phyloP scores from a whole-genome alignment of 495 filamentous ascomycete species.

The Aspergillus avenaceus region DNA sequence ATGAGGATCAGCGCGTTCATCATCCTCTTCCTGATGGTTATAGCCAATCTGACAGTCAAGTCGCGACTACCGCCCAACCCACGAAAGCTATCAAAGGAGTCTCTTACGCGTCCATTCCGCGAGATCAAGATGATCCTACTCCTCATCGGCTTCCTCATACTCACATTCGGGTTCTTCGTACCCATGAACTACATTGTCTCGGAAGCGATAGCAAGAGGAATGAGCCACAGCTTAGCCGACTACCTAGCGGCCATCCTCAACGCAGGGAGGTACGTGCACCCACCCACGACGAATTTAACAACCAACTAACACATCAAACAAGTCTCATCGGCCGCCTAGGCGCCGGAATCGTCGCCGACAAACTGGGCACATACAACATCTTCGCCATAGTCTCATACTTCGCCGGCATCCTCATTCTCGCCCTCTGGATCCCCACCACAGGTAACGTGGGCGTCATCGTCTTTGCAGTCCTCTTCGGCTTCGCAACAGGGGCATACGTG shows the following conservation, averaged over 20 bases:
- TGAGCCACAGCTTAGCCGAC: constrained; percentile 51
- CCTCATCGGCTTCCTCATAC: constrained; percentile 52
- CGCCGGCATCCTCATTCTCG: neutral
- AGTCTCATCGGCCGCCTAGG: constrained; percentile 31
- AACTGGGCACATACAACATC: neutral
- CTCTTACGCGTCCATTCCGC: constrained; percentile 57
- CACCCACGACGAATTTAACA: no score
- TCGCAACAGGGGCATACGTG: neutral
- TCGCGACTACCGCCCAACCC: constrained; percentile 58
- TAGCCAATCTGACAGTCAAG: constrained; percentile 61
- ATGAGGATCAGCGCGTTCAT: constrained; percentile 67
- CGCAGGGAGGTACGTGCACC: no score
- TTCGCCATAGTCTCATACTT: neutral
- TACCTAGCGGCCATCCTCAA: constrained; percentile 74
- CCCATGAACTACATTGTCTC: constrained; percentile 70
- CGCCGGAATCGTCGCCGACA: neutral
- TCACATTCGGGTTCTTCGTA: constrained; percentile 70
- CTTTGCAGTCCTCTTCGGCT: neutral
- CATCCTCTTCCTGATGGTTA: constrained; percentile 57
- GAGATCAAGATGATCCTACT: constrained; percentile 52
- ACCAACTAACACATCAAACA: no score
- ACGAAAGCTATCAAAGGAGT: constrained; percentile 46
- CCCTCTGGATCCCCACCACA: neutral
- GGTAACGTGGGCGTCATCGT: neutral
- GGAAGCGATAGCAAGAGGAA: constrained; percentile 53